Evolutionary conservation across 169 alveolate genomes (phyloP), one percentile per base, ranked within the genome.

Genomic region (Eimeria brunetti): DNA sequence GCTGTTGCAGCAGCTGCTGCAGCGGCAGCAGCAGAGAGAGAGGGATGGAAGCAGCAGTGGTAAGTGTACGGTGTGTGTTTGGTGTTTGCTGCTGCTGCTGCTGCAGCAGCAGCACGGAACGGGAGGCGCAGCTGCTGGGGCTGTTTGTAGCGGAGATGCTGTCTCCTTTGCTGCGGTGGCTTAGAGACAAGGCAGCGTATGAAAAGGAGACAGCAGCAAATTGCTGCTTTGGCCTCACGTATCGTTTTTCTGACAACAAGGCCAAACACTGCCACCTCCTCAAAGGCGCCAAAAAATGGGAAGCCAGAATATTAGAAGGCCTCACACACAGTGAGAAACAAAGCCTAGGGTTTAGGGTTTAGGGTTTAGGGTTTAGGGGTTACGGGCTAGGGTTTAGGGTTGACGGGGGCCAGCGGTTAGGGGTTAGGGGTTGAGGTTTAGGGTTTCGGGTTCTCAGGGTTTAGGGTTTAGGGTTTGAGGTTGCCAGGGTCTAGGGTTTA

Each of bases 241-340:
- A 53, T 56, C 38, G 67, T 18, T 78, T 33, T 49, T 7, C 58
- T n/a, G 81, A 27, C 64, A 75, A 80, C 69, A 62, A 44, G 14
- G 93, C 93, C 20, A 64, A 18, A 18, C 78, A 71, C 30, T 41
- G 38, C 46, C 95, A 89, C 38, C 76, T 89, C 36, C 30, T 41
- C 33, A 71, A 89, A 86, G 89, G 89, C 49, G 95, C 95, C n/a
- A 89, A n/a, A 41, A 89, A 89, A 41, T 89, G 95, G 95, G 95
- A 89, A 64, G 51, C 95, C 16, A 69, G 95, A 2, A 89, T 89
- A 22, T 60, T 89, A n/a, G 95, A 89, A 11, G 85, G 89, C 3
- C 89, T 89, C 69, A 75, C 60, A 41, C 88, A 75, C 16, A 62
- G 95, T 89, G 46, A 44, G 90, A 38, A 8, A n/a, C 78, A n/a